Evolutionary conservation across 345 rosid species (phyloP).

Genomic region (Salix dunnii): DNA sequence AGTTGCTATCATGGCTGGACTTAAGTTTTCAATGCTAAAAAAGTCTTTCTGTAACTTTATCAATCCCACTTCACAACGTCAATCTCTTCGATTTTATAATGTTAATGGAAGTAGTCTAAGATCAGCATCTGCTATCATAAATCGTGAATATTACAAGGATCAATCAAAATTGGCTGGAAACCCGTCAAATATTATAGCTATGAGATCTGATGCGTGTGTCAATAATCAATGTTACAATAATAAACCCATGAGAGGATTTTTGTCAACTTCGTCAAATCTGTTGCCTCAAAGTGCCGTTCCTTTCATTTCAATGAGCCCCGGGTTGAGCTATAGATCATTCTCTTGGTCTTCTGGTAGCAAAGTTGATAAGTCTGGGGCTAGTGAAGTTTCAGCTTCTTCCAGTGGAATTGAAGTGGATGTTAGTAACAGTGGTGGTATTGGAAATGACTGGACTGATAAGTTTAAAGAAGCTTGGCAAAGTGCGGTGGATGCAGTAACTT

Average conservation of each 20-base stretch:
- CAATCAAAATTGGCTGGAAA: conserved; percentile 17
- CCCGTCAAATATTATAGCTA: conserved; percentile 11
- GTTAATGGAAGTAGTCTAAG: conserved; percentile 19
- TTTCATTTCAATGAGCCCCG: conserved; percentile 32
- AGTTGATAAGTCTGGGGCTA: conserved; percentile 26
- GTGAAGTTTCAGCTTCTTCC: conserved; percentile 35
- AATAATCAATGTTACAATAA: conserved; percentile 11
- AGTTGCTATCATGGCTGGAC: conserved; percentile 42
- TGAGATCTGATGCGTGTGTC: conserved; percentile 8
- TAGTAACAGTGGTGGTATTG: conserved; percentile 28
- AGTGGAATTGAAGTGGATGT: conserved; percentile 33
- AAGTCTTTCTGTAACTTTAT: conserved; percentile 31
- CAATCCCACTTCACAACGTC: conserved; percentile 14
- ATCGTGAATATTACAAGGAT: conserved; percentile 12
- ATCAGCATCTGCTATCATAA: conserved; percentile 13
- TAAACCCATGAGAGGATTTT: conserved; percentile 17
- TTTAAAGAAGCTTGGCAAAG: conserved; percentile 53
- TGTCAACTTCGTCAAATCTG: conserved; percentile 18
- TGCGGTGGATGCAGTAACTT: conserved; percentile 40
- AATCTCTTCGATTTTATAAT: conserved; percentile 10
- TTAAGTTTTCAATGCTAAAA: conserved; percentile 37
- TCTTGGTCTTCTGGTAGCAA: conserved; percentile 51
- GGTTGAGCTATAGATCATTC: conserved; percentile 24
- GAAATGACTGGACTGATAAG: conserved; percentile 53
- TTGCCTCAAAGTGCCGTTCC: conserved; percentile 16